A percentile compares a stretch with the other conserved stretches of the same genome.
Evolutionary conservation across 352 stramenopile species (phyloP).

Genomic region (Phytophthora cryptogea): DNA sequence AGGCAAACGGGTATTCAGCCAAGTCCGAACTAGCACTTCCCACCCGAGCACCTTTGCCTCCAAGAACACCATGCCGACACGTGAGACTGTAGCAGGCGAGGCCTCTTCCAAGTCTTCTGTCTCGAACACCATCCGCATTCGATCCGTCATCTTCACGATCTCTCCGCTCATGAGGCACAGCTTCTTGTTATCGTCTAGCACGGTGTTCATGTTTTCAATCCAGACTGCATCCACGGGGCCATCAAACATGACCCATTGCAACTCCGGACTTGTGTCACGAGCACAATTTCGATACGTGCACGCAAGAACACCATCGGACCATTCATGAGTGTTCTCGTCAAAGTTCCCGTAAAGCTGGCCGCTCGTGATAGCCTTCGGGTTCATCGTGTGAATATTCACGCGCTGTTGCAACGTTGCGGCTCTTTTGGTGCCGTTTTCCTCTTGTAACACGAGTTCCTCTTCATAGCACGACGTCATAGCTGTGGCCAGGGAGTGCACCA

Average conservation of each 20-base stretch:
- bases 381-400: conserved; percentile 90
- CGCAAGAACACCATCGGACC: conserved; percentile 94
- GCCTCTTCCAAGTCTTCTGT: conserved; percentile 91
- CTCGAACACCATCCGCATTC: conserved; percentile 97
- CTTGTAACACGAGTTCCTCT: conserved; percentile 38
- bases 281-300: conserved; percentile 94
- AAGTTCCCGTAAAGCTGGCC: conserved; percentile 95
- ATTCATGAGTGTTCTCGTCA: conserved; percentile 94
- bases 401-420: conserved; percentile 51
- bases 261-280: conserved; percentile 73
- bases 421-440: conserved; percentile 35
- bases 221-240: conserved; percentile 93
- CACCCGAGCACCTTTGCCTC: conserved; percentile 92
- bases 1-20: conserved; percentile 70
- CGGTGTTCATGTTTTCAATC: conserved; percentile 97
- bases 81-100: conserved; percentile 90
- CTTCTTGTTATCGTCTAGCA: conserved; percentile 95
- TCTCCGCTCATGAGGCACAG: conserved; percentile 94
- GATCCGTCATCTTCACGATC: conserved; percentile 95
- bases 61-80: conserved; percentile 94
- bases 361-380: conserved; percentile 95
- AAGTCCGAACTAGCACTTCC: conserved; percentile 88
- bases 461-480: conserved; percentile 75
- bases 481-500: conserved; percentile 83
- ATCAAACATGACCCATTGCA: conserved; percentile 95